These are phyloP conservation scores for Candida michaelii DNA, from an alignment of 805 yeast species.

Conservation along the genomic window DNA sequence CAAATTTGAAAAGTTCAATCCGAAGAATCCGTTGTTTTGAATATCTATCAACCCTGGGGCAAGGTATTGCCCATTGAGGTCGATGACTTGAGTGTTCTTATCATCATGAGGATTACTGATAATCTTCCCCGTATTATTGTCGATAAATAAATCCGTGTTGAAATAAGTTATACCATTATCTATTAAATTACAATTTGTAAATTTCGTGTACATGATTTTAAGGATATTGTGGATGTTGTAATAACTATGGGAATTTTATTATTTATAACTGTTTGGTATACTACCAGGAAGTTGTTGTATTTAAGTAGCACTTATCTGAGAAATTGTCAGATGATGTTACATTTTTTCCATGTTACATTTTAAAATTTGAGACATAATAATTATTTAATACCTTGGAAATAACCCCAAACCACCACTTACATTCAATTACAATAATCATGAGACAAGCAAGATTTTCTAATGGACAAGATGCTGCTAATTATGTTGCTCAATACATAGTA, in stretches of 20 bases:
- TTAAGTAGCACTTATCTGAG: neutral
- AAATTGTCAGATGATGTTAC: constrained; percentile 8
- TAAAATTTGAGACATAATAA: too few relatives aligned
- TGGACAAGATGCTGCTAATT: constrained; percentile 41
- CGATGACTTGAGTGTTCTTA: constrained; percentile 28
- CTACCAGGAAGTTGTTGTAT: constrained; percentile 1
- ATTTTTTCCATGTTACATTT: constrained; percentile 10
- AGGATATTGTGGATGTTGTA: neutral
- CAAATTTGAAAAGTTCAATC: constrained; percentile 49
- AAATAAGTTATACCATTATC: constrained; percentile 38
- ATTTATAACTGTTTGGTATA: too few relatives aligned
- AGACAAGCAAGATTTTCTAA: constrained; percentile 37
- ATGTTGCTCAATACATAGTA: constrained; percentile 48
- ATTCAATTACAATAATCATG: constrained; percentile 10
- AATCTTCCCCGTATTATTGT: constrained; percentile 44
- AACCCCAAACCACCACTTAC: too few relatives aligned
- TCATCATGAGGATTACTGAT: constrained; percentile 12
- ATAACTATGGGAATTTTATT: too few relatives aligned
- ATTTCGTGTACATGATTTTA: constrained; percentile 23
- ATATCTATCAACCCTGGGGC: constrained; percentile 59
- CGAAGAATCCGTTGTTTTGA: constrained; percentile 59
- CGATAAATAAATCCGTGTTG: constrained; percentile 43
- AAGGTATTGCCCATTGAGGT: constrained; percentile 46
- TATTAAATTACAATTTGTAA: constrained; percentile 44
- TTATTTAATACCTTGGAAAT: too few relatives aligned